Percentiles rank a stretch among this genome's conserved stretches.
phyloP scores from a whole-genome alignment of 1,284 basidiomycete genomes.

The Schizopora paradoxa region DNA sequence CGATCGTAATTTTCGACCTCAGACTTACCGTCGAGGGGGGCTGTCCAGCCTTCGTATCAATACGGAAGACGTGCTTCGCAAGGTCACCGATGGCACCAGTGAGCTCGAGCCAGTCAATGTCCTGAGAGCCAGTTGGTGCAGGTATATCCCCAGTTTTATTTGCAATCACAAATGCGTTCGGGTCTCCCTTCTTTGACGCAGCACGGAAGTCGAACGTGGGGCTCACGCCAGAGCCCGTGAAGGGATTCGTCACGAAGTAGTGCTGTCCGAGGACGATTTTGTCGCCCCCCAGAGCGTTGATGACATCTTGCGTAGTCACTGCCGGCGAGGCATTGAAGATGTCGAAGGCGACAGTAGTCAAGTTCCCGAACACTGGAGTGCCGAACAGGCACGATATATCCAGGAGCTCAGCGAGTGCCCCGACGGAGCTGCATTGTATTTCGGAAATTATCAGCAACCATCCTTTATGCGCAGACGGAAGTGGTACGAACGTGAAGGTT shows the following conservation, averaged over 20 bases:
- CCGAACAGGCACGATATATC: slow-evolving; percentile 34
- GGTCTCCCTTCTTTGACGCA: slow-evolving; percentile 20
- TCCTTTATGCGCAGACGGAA: neutral
- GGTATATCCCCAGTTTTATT: slow-evolving; percentile 24
- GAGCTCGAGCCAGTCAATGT: slow-evolving; percentile 39
- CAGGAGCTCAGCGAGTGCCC: slow-evolving; percentile 35
- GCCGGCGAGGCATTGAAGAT: slow-evolving; percentile 11
- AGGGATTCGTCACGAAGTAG: slow-evolving; percentile 27
- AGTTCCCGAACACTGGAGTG: slow-evolving; percentile 18
- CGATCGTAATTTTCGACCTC: neutral
- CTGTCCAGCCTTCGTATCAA: slow-evolving; percentile 35
- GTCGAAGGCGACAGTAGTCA: slow-evolving; percentile 29
- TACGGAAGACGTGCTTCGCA: slow-evolving; percentile 33
- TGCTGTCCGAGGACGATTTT: slow-evolving; percentile 28
- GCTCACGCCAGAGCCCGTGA: slow-evolving; percentile 18
- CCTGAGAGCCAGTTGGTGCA: slow-evolving; percentile 25
- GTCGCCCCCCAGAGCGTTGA: slow-evolving; percentile 9
- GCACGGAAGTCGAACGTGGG: slow-evolving; percentile 32
- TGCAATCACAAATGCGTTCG: slow-evolving; percentile 27
- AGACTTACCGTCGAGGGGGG: slow-evolving; percentile 33
- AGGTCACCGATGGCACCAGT: slow-evolving; percentile 28
- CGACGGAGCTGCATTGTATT: slow-evolving; percentile 24
- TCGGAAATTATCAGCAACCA: neutral
- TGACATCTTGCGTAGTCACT: slow-evolving; percentile 4
- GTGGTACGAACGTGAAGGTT: slow-evolving; percentile 26